Evolutionary conservation across 257 asterid species (phyloP), one percentile per base, ranked within the genome.

Genomic region (Datura wrightii): DNA sequence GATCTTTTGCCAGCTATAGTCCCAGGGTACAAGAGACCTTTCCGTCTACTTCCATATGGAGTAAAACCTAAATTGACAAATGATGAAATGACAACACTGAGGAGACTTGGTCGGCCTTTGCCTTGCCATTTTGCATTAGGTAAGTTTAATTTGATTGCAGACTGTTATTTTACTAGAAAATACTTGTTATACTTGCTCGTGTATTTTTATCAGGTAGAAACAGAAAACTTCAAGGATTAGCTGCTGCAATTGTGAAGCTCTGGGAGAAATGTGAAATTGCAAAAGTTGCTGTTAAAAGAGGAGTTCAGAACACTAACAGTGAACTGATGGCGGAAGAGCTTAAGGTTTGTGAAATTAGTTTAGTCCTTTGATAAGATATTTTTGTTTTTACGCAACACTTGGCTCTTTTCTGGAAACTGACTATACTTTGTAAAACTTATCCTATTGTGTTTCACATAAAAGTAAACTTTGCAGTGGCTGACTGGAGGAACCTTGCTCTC

Each of bases 201-300:
- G 50, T 79, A 79, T 85, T 56, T 83, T 70, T 66, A 34, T 79
- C 95, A 95, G 99, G 99, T 84, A 93, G 98, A 90, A 97, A 94
- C 80, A 92, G 94, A 88, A 95, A 90, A 59, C 99, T 83, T 84
- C 97, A 97, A 89, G 99, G 99, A 59, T 87, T 97, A 89, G 99
- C 99, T 83, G 97, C 92, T 89, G 85, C 98, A 79, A 92, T 97
- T 83, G 86, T 95, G 85, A 97, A 97, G 89, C 95, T 97, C 55
- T 95, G 99, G 99, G 99, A 97, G 93, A 97, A 97, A 89, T 93
- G 97, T 90, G 99, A 97, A 92, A 97, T 97, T 81, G 98, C 97
- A 18, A 97, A 97, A 92, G 89, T 97, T 85, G 98, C 98, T 52
- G 63, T 97, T 82, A 97, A 97, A 90, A 90, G 98, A 89, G 99